phyloP scores from a whole-genome alignment of 331 rosid species.

The Quercus tomentella region DNA sequence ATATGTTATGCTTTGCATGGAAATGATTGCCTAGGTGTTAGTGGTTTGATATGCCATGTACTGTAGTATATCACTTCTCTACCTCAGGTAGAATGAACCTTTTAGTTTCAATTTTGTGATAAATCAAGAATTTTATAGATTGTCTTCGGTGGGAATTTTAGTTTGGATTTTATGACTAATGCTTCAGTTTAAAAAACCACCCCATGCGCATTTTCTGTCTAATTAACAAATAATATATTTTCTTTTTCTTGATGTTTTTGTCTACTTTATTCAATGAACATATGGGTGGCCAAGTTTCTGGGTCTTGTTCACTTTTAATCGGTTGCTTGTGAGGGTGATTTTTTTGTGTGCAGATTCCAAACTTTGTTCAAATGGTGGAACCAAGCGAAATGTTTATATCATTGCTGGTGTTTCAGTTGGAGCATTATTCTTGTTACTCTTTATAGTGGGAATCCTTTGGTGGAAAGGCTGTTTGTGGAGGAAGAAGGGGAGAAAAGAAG shows the following conservation, averaged over 20 bases:
- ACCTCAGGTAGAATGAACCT: not conserved
- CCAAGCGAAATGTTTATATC: constrained; percentile 22
- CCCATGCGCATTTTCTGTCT: not conserved
- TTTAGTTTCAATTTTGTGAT: not conserved
- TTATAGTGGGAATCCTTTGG: constrained; percentile 56
- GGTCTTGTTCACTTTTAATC: not conserved
- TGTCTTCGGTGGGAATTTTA: not conserved
- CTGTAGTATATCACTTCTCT: not conserved
- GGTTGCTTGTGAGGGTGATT: not conserved
- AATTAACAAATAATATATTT: not conserved
- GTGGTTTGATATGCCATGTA: not conserved
- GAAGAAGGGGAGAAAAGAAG: constrained; percentile 26
- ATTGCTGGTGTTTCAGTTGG: constrained; percentile 40
- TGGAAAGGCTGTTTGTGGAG: constrained; percentile 43
- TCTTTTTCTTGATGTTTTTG: not conserved
- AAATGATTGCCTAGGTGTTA: not conserved
- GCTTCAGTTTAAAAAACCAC: not conserved
- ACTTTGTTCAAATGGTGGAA: constrained; percentile 44
- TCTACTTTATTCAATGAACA: not conserved
- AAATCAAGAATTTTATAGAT: not conserved
- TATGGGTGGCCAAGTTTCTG: not conserved
- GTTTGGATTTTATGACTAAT: not conserved
- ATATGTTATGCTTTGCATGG: not conserved
- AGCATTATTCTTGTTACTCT: constrained; percentile 38
- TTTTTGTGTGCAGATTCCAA: constrained; percentile 40